Base-by-base conservation (phyloP, 306 rosid species). In the Potentilla sterilis region DNA sequence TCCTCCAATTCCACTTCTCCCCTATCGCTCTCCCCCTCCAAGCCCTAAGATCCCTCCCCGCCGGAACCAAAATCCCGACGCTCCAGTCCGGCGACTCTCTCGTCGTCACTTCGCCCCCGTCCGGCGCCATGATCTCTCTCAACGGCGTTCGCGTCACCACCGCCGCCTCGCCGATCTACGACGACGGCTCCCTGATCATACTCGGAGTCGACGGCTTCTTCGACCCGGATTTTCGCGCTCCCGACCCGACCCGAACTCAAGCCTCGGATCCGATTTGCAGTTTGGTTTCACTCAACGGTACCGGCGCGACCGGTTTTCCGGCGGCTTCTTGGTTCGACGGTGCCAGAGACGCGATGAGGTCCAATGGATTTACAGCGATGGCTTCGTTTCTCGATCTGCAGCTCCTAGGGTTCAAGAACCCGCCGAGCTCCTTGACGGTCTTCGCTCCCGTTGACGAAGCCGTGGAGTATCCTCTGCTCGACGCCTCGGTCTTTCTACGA, bases 321-420 rank as follows among this genome's bases (percentile, higher is more conserved):
- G 78, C 73, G 16, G 32, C 80, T 8, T 70, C 82, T 48, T 83
- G 88, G 70, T 86, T 82, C 13, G 68, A 75, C n/a, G 84, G 62
- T 54, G 92, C 92, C 12, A 72, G 79, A 1, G 64, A 49, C 77
- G 73, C 71, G 46, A 70, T 94, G 65, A 81, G 69, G 38, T 74
- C 85, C 13, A 74, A 82, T 4, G 95, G 95, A 1, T 87, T 86
- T 82, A 74, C 88, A 2, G 78, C 75, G 14, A 77, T 88, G 88
- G 96, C 97, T 0, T 78, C 88, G 68, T 86, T 91, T 83, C 92
- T 91, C 16, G 93, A 80, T 48, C 66, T 80, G 69, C 97, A 94
- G 47, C 77, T 88, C n/a, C 19, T 77, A 61, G 90, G 86, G 51
- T 78, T 69, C 12, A 22, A 67, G 70, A 83, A 83, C 11, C 75